These are phyloP conservation scores for Pichia sp. DNA, from an alignment of 1,139 yeast genomes.

Conservation along the genomic window DNA sequence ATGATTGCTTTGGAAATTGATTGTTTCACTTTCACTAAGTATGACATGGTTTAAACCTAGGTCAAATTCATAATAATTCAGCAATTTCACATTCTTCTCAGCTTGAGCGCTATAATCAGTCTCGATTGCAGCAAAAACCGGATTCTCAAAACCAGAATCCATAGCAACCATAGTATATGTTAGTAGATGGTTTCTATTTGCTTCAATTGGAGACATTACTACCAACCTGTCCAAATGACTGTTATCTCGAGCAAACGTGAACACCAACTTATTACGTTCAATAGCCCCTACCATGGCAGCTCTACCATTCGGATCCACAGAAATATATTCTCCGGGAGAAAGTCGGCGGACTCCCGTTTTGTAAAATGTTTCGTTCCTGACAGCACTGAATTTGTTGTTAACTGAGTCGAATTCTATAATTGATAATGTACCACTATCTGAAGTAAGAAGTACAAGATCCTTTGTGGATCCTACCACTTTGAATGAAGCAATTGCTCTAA, in stretches of 20 bases:
- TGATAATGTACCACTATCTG: constrained; percentile 76
- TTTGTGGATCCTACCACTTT: constrained; percentile 48
- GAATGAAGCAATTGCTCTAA: constrained; percentile 51
- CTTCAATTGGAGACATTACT: constrained; percentile 73
- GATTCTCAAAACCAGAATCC: constrained; percentile 78
- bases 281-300: constrained; percentile 69
- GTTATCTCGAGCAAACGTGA: constrained; percentile 48
- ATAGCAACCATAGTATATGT: constrained; percentile 56
- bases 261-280: constrained; percentile 68
- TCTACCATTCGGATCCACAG: constrained; percentile 68
- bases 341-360: constrained; percentile 73
- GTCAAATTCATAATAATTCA: constrained; percentile 77
- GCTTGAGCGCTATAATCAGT: constrained; percentile 41
- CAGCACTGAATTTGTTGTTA: constrained; percentile 41
- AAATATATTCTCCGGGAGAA: constrained; percentile 73
- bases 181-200: constrained; percentile 47
- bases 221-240: constrained; percentile 36
- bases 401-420: constrained; percentile 48
- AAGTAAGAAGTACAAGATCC: constrained; percentile 63
- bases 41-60: constrained; percentile 77
- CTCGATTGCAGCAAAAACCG: constrained; percentile 78
- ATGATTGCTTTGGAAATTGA: constrained; percentile 41
- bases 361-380: constrained; percentile 63
- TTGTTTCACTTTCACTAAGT: constrained; percentile 41
- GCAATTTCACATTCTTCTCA: constrained; percentile 24